A percentile compares a stretch with the other conserved stretches of the same genome.
Conservation (phyloP, 352 stramenopile species). For the Pythium rishiriense region DNA sequence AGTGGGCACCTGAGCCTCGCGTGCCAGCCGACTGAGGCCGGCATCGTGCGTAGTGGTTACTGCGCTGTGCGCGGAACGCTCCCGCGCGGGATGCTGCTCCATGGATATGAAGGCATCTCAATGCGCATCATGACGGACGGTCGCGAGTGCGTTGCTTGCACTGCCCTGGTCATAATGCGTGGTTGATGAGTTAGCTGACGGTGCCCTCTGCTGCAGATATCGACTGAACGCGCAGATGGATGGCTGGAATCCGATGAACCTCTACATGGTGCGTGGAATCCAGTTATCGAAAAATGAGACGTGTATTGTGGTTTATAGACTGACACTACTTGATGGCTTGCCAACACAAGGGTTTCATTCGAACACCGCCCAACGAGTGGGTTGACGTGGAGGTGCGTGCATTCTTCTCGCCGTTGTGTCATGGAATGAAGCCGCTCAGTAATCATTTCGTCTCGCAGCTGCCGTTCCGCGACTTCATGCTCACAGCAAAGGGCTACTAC, state of each 20-base stretch:
- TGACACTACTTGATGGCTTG: not conserved
- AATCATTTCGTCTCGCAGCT: conserved; percentile 34
- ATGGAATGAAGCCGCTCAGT: not conserved
- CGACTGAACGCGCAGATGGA: conserved; percentile 86
- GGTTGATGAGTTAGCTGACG: not conserved
- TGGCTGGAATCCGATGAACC: conserved; percentile 85
- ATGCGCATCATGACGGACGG: conserved; percentile 89
- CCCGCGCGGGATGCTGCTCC: conserved; percentile 52
- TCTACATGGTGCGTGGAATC: conserved; percentile 71
- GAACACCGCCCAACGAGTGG: conserved; percentile 77
- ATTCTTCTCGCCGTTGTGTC: not conserved
- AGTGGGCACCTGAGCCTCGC: conserved; percentile 66
- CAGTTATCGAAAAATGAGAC: not conserved
- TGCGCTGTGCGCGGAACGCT: conserved; percentile 72
- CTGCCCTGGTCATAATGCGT: not conserved
- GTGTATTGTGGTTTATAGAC: not conserved
- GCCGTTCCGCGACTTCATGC: conserved; percentile 75
- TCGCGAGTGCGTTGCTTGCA: conserved; percentile 46
- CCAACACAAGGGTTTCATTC: conserved; percentile 65
- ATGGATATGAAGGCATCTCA: conserved; percentile 81
- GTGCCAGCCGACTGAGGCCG: conserved; percentile 73
- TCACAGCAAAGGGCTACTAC: conserved; percentile 82
- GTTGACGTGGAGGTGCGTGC: conserved; percentile 68
- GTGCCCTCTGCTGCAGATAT: conserved; percentile 35
- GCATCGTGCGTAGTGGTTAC: conserved; percentile 82